These are phyloP conservation scores for Xylaria sp. DNA, from an alignment of 2,329 filamentous ascomycete genomes.

Conservation along the genomic window DNA sequence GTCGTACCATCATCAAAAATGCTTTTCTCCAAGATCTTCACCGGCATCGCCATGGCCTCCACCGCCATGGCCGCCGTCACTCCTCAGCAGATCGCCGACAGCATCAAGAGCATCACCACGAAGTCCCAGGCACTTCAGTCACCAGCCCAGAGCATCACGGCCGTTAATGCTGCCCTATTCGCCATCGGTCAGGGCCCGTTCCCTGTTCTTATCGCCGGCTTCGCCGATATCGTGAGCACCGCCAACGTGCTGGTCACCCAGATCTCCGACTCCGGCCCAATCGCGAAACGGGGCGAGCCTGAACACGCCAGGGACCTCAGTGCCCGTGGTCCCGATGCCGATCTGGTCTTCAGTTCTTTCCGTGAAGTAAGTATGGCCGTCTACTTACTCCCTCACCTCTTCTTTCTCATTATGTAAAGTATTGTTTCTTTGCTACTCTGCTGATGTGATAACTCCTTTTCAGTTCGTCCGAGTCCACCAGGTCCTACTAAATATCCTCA, in stretches of 20 bases:
- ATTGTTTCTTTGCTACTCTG: background rate
- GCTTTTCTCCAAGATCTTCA: slow-evolving; percentile 34
- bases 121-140: slow-evolving; percentile 30
- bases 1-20: slow-evolving; percentile 27
- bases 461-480: slow-evolving; percentile 35
- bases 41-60: slow-evolving; percentile 28
- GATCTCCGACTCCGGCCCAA: slow-evolving; percentile 2
- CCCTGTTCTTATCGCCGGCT: slow-evolving; percentile 21
- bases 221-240: slow-evolving; percentile 33
- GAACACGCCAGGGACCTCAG: slow-evolving; percentile 29
- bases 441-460: background rate
- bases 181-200: slow-evolving; percentile 29
- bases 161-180: slow-evolving; percentile 25
- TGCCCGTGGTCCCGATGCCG: slow-evolving; percentile 21
- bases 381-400: background rate
- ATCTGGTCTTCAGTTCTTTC: slow-evolving; percentile 32
- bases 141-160: slow-evolving; percentile 33
- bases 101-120: slow-evolving; percentile 23
- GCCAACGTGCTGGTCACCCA: slow-evolving; percentile 2
- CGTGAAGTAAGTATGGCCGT: slow-evolving; percentile 20
- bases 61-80: slow-evolving; percentile 21
- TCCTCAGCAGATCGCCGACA: slow-evolving; percentile 30
- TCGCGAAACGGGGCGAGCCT: slow-evolving; percentile 9
- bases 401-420: background rate
- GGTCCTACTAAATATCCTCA: slow-evolving; percentile 31